Conservation (phyloP, 2,329 filamentous ascomycete genomes). For the Aspergillus felis region DNA sequence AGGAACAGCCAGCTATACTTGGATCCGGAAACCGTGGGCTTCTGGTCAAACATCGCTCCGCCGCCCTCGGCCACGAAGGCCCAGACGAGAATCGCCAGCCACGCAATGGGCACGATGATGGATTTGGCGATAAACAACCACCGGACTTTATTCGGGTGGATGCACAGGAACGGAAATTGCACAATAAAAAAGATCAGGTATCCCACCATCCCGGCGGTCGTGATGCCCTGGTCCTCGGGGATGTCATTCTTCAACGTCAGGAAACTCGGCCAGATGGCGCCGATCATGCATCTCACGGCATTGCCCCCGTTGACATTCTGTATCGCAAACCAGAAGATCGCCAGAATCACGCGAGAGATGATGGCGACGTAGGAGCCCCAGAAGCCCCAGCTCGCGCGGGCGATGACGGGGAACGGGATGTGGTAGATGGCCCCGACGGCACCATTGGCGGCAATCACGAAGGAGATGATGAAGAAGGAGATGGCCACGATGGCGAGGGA, state of each 20-base stretch:
- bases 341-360: slow-evolving; percentile 51
- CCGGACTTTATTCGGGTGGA: slow-evolving; percentile 40
- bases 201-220: slow-evolving; percentile 43
- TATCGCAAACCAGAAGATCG: slow-evolving; percentile 62
- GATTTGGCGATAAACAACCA: slow-evolving; percentile 37
- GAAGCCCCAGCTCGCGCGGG: slow-evolving; percentile 55
- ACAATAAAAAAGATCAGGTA: slow-evolving; percentile 44
- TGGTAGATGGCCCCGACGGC: slow-evolving; percentile 52
- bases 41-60: slow-evolving; percentile 45
- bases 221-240: slow-evolving; percentile 42
- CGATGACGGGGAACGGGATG: slow-evolving; percentile 54
- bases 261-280: slow-evolving; percentile 49
- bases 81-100: slow-evolving; percentile 62
- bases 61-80: slow-evolving; percentile 54
- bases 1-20: slow-evolving; percentile 54
- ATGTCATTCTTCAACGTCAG: slow-evolving; percentile 35
- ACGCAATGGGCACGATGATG: slow-evolving; percentile 53
- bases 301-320: slow-evolving; percentile 62
- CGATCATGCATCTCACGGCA: slow-evolving; percentile 49
- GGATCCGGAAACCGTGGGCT: slow-evolving; percentile 44
- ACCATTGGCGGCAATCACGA: slow-evolving; percentile 60
- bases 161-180: slow-evolving; percentile 44
- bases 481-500: slow-evolving; percentile 47
- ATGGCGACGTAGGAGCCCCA: slow-evolving; percentile 55
- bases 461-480: slow-evolving; percentile 51